Evolutionary conservation across 1,284 basidiomycete genomes (phyloP), one percentile per base, ranked within the genome.

Genomic region (Retiboletus flavoniger): DNA sequence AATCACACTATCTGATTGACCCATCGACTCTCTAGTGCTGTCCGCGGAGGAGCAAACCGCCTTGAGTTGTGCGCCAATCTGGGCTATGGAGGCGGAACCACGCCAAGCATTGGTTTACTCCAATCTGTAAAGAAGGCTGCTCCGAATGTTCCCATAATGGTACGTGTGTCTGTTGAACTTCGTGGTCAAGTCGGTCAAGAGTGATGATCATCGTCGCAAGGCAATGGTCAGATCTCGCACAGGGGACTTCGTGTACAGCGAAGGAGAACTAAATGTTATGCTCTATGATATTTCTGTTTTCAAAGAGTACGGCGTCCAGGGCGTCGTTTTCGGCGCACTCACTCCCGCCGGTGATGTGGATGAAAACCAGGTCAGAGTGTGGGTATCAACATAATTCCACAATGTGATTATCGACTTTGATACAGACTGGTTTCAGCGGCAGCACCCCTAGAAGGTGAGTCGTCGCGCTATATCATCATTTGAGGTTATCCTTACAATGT

Each of bases 51-150:
- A 8, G 88, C 89, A 41, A 76, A 88, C 67, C 78, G 90, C 54
- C 78, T 93, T 21, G 91, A 93, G 67, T 71, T 93, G n/a, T 93
- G 91, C 64, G 79, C 77, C 7, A 89, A 85, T 63, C 75, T 93
- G 47, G 80, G 78, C 31, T 63, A 82, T 35, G 90, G 88, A 21
- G 91, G 91, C 21, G 91, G 91, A 10, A 87, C 83, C 7, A 93
- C 90, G 1, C 91, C 91, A 10, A 87, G 82, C 58, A 56, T 87
- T 10, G 91, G 91, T 2, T 75, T 92, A 34, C 72, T 91, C 35
- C 82, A 71, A 56, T 69, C 75, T 4, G 78, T 92, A 40, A 76
- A 78, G 56, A 73, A 71, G 39, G 72, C 68, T 3, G 71, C 80
- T 10, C 75, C 78, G 6, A 70, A 74, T 42, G 64, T 80, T 13